These are phyloP conservation scores for Medicago ruthenica DNA, from an alignment of 306 rosid species.

Conservation along the genomic window DNA sequence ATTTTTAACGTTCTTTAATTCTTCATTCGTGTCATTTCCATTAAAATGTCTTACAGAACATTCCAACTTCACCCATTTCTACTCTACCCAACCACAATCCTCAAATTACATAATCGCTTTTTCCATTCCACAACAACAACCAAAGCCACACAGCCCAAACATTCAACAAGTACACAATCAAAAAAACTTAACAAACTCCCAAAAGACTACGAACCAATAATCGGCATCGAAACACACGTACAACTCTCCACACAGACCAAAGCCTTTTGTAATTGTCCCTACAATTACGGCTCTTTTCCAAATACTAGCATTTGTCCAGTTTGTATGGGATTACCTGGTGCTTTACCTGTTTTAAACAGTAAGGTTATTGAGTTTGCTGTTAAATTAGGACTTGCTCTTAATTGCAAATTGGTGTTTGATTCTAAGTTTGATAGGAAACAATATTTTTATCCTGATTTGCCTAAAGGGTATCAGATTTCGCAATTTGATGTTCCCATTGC, in stretches of 20 bases:
- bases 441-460: conserved; percentile 93
- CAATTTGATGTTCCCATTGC: conserved; percentile 97
- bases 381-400: conserved; percentile 83
- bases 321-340: conserved; percentile 97
- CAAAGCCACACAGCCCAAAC: conserved; percentile 55
- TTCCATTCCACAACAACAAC: conserved; percentile 57
- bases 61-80: conserved; percentile 60
- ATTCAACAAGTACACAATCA: conserved; percentile 58
- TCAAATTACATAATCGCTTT: conserved; percentile 49
- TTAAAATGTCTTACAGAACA: conserved; percentile 83
- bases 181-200: conserved; percentile 59
- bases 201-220: conserved; percentile 76
- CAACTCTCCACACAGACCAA: conserved; percentile 89
- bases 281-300: conserved; percentile 78
- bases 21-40: no score
- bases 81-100: conserved; percentile 56
- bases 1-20: no score
- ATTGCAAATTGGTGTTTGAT: conserved; percentile 75
- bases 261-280: conserved; percentile 89
- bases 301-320: conserved; percentile 78
- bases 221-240: conserved; percentile 93
- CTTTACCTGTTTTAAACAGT: conserved; percentile 84
- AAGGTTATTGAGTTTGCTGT: conserved; percentile 80
- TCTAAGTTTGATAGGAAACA: conserved; percentile 98
- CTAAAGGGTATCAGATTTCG: conserved; percentile 96